phyloP scores from a whole-genome alignment of 208 protist species.

The Crithidia acanthocephali region DNA sequence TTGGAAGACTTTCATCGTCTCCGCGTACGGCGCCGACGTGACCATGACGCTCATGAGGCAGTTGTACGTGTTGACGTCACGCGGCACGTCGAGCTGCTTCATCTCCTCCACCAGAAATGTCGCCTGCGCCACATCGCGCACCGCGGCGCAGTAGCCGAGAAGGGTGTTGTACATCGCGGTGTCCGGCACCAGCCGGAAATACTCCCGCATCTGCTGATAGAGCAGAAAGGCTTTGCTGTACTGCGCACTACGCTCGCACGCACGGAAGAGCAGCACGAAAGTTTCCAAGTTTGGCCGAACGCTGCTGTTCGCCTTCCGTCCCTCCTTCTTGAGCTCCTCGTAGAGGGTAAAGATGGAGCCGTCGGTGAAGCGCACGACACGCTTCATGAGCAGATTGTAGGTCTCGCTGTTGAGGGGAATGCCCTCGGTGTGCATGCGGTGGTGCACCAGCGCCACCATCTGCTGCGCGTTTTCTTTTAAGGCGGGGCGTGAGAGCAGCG shows the following conservation, averaged over 20 bases:
- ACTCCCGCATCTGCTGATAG: constrained; percentile 85
- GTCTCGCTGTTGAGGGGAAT: constrained; percentile 90
- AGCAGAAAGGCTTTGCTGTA: constrained; percentile 86
- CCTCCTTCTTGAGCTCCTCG: constrained; percentile 85
- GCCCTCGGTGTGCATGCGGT: constrained; percentile 82
- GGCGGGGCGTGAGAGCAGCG: constrained; percentile 54
- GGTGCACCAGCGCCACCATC: constrained; percentile 71
- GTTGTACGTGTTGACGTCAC: constrained; percentile 93
- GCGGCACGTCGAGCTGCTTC: constrained; percentile 64
- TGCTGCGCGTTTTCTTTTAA: constrained; percentile 63
- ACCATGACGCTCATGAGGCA: constrained; percentile 90
- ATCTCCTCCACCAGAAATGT: constrained; percentile 92
- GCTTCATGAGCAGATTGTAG: constrained; percentile 91
- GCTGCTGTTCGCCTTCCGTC: constrained; percentile 56
- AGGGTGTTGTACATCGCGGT: constrained; percentile 88
- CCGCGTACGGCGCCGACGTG: constrained; percentile 80
- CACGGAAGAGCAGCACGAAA: constrained; percentile 84
- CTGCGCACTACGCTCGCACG: constrained; percentile 83
- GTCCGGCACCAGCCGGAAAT: constrained; percentile 80
- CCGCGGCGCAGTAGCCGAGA: constrained; percentile 89
- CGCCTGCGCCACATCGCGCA: constrained; percentile 87
- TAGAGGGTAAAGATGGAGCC: constrained; percentile 84
- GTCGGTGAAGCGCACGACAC: constrained; percentile 77
- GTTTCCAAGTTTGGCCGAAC: constrained; percentile 82
- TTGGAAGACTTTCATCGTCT: constrained; percentile 80